phyloP scores from a whole-genome alignment of 139 green algal species.

The Tetradesmus obliquus region DNA sequence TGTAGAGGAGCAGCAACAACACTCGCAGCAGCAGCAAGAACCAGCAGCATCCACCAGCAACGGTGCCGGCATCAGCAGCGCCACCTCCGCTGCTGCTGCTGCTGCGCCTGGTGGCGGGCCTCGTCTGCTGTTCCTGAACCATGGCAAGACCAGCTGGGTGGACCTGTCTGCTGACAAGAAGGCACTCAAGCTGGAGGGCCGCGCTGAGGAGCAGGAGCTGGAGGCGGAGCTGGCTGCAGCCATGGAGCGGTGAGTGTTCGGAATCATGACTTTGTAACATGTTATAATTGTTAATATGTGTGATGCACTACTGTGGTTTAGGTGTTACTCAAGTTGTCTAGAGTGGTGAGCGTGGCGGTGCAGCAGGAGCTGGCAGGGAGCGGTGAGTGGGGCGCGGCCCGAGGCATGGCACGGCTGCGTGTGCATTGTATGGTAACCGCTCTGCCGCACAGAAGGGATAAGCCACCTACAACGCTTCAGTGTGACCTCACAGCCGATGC shows the following conservation, averaged over 20 bases:
- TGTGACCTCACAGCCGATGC: no score
- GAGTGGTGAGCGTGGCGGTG: no score
- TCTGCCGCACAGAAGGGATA: no score
- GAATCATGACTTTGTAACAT: neutral
- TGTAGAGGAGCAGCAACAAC: conserved; percentile 1
- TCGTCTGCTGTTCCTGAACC: conserved; percentile 69
- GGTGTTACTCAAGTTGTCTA: no score
- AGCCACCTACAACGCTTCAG: no score
- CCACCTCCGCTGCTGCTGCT: neutral
- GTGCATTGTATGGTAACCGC: no score
- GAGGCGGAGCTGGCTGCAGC: conserved; percentile 33
- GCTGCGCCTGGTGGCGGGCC: conserved; percentile 18
- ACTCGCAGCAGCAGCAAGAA: neutral
- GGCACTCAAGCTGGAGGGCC: conserved; percentile 46
- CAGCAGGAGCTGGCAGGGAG: no score
- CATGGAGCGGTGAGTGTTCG: conserved; percentile 33
- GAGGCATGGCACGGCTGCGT: no score
- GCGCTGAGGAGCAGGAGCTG: conserved; percentile 57
- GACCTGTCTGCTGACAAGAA: conserved; percentile 68
- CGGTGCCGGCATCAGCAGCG: neutral
- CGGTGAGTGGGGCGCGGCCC: no score
- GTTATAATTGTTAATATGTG: neutral
- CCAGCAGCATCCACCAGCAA: neutral
- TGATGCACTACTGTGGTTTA: neutral
- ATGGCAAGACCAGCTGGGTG: conserved; percentile 64